phyloP scores from a whole-genome alignment of 1,284 basidiomycete genomes.

The Ceratobasidium sp. region DNA sequence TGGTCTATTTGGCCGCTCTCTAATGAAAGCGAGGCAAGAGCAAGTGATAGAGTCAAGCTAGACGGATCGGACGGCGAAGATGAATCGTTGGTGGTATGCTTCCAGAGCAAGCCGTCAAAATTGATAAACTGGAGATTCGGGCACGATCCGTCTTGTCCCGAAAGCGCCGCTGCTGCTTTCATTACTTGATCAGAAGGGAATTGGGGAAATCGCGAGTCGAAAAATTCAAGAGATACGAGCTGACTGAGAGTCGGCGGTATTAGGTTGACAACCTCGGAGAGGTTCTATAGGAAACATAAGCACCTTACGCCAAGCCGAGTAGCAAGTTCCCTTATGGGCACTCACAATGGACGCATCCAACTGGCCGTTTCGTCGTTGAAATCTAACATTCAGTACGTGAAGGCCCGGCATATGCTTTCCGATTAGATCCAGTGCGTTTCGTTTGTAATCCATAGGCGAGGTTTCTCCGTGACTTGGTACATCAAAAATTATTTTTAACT shows the following conservation, averaged over 20 bases:
- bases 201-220: conserved; percentile 7
- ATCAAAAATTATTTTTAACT: conserved; percentile 16
- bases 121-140: conserved; percentile 8
- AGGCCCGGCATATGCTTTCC: conserved; percentile 12
- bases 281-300: not conserved
- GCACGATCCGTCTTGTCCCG: conserved; percentile 6
- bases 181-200: not conserved
- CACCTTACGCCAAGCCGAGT: not conserved
- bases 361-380: not conserved
- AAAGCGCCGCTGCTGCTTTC: not conserved
- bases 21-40: not conserved
- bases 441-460: not conserved
- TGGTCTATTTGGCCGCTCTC: not conserved
- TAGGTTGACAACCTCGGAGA: not conserved
- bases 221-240: conserved; percentile 16
- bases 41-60: not conserved
- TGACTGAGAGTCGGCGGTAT: conserved; percentile 20
- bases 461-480: not conserved
- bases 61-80: not conserved
- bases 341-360: not conserved
- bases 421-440: not conserved
- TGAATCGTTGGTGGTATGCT: not conserved
- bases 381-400: conserved; percentile 12
- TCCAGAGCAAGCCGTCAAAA: conserved; percentile 34
- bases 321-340: not conserved